Base-by-base conservation (phyloP, 1,139 yeast species). In the Wickerhamiella infanticola region DNA sequence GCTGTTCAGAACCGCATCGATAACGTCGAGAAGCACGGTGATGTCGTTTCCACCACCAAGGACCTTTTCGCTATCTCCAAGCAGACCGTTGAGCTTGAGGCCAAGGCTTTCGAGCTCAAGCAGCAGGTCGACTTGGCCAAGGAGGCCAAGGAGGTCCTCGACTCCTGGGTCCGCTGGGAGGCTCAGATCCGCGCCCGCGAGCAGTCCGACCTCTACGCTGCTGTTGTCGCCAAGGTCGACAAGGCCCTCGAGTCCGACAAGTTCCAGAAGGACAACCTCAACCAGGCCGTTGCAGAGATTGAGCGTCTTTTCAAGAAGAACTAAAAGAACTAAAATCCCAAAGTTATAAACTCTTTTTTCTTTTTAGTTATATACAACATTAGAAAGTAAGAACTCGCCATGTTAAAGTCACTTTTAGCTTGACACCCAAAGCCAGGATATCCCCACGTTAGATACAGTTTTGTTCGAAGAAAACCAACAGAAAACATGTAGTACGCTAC, bases 131-230 rank as follows among this genome's bases (percentile, higher is more conserved):
- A 81, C 54, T 77, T 85, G 58, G 90, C 94, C 51, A 60, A 71
- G 51, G 95, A 86, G 73, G 97, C 97, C 62, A 86, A 82, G 74
- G 70, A 94, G 50, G 94, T 90, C 51, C 79, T 90, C 65, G 98
- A 90, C 70, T 85, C 97, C 36, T 90, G 98, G 98, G 97, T 86
- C 59, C 85, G 97, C 79, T 85, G 83, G 69, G 98, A 90, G 74
- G 81, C 85, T 58, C 88, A 85, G 65, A 93, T 88, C 60, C 90
- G 97, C 73, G 95, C 85, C 75, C 71, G 81, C 63, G 95, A 90
- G 74, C 98, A 90, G 75, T 77, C 79, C 67, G 95, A 85, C 69
- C 78, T 90, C 62, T 79, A 94, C 46, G 73, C 81, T 65, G 65
- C 88, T 49, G 95, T 90, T 56, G 81, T 86, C 63, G 72, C 85